Percentiles rank a stretch among this genome's conserved stretches.
Conservation (phyloP, 2,329 filamentous ascomycete species). For the Sclerotinia spermophila region DNA sequence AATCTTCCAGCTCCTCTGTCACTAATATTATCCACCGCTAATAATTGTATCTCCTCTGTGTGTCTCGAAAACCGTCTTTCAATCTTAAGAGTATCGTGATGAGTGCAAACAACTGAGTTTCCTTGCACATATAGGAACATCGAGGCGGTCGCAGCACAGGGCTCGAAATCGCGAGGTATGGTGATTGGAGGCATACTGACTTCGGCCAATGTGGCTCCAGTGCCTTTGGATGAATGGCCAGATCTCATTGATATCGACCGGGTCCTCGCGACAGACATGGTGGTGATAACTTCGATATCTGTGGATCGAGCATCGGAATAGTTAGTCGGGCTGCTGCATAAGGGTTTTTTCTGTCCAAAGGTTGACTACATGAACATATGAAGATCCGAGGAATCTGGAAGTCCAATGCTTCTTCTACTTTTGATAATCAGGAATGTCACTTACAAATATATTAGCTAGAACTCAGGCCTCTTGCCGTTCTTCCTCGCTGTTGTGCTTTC, state of each 20-base stretch:
- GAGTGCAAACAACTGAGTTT: slow-evolving; percentile 76
- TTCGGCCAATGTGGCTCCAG: slow-evolving; percentile 47
- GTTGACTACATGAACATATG: slow-evolving; percentile 27
- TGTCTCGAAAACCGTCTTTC: slow-evolving; percentile 84
- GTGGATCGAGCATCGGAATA: slow-evolving; percentile 23
- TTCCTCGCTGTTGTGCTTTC: slow-evolving; percentile 32
- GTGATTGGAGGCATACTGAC: slow-evolving; percentile 49
- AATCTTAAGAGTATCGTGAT: slow-evolving; percentile 88
- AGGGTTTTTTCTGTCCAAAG: slow-evolving; percentile 24
- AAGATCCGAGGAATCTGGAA: slow-evolving; percentile 23
- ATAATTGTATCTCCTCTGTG: slow-evolving; percentile 74
- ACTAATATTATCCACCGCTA: slow-evolving; percentile 88
- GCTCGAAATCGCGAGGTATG: slow-evolving; percentile 64
- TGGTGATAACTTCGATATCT: slow-evolving; percentile 31
- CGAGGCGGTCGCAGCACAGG: slow-evolving; percentile 85
- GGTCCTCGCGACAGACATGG: slow-evolving; percentile 48
- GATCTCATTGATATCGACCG: slow-evolving; percentile 58
- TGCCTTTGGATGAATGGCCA: slow-evolving; percentile 46
- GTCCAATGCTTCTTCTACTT: slow-evolving; percentile 26
- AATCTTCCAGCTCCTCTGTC: slow-evolving; percentile 79
- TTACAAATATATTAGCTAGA: slow-evolving; percentile 29
- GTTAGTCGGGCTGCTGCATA: slow-evolving; percentile 36
- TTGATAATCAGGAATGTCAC: slow-evolving; percentile 24
- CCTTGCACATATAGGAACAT: slow-evolving; percentile 88
- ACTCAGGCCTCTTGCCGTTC: slow-evolving; percentile 33